A percentile compares a stretch with the other conserved stretches of the same genome.
phyloP scores from a whole-genome alignment of 169 alveolate genomes.

The Amoebophrya sp. region DNA sequence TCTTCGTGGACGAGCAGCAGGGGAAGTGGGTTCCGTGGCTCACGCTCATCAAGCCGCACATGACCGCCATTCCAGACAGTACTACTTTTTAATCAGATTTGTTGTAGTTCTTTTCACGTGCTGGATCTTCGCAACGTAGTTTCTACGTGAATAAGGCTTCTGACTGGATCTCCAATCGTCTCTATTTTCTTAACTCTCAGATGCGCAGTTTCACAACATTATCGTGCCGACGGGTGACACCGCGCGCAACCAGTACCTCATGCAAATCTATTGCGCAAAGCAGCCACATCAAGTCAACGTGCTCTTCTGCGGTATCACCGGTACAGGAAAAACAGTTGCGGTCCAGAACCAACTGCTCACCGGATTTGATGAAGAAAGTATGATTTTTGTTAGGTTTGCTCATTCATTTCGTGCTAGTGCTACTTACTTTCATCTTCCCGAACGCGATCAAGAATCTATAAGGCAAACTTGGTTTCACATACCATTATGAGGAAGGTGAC shows the following conservation, averaged over 20 bases:
- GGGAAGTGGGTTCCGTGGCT: slow-evolving; percentile 39
- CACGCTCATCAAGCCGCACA: not conserved
- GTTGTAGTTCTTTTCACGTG: not conserved
- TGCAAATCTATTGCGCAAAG: slow-evolving; percentile 54
- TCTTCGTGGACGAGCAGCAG: slow-evolving; percentile 8
- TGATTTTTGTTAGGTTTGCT: no score
- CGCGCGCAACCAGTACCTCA: slow-evolving; percentile 67
- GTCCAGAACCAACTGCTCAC: slow-evolving; percentile 54
- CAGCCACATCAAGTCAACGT: slow-evolving; percentile 51
- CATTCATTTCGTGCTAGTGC: no score
- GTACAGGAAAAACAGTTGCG: slow-evolving; percentile 80
- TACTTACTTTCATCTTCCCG: not conserved
- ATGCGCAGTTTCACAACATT: slow-evolving; percentile 71
- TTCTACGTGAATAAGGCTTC: no score
- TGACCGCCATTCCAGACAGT: not conserved
- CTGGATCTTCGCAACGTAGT: no score
- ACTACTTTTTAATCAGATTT: not conserved
- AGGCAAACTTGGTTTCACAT: no score
- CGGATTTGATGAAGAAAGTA: slow-evolving; percentile 71
- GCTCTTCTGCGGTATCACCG: slow-evolving; percentile 83
- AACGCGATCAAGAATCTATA: no score
- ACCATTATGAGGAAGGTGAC: no score
- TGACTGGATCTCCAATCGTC: no score
- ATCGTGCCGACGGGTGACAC: slow-evolving; percentile 84
- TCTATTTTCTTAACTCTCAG: slow-evolving; percentile 46